Evolutionary conservation across 2,329 filamentous ascomycete genomes (phyloP), one percentile per base, ranked within the genome.

Genomic region (Colletotrichum sp.): DNA sequence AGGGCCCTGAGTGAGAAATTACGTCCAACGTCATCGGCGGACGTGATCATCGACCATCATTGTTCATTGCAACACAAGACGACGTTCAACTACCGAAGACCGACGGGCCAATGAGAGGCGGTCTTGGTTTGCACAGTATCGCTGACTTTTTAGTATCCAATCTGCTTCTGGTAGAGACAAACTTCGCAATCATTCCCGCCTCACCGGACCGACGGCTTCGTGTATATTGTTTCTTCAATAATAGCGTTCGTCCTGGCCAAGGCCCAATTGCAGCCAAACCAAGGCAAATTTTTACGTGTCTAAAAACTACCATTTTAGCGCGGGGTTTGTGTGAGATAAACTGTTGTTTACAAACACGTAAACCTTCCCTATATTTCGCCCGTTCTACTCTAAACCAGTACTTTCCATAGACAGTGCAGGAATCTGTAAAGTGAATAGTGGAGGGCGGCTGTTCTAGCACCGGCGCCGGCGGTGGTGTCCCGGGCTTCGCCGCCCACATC

Each of bases 341-440:
- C 21, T 32, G 36, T 48, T 26, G 32, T 64, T 64, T 64, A n/a
- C 16, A 66, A 64, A 64, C 60, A 64, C 18, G 39, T 13, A 39
- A 64, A 15, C 13, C n/a, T 64, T 16, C 15, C 24, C 24, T 30
- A n/a, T 34, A 39, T 26, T 8, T 64, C 24, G n/a, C 21, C 34
- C 5, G 2, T 24, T 2, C 60, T 64, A n/a, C 30, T 36, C 21
- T 30, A 36, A 28, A 64, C 7, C 8, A 18, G 24, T 68, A 68
- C 52, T 39, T 59, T 0, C 16, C 4, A 24, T 5, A 36, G 12
- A 74, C 72, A 75, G 73, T 72, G 73, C 73, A 75, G 73, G 73
- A 75, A 75, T 30, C n/a, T 72, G 10, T 39, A 75, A 63, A 75
- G 73, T 75, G 73, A 26, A 48, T 48, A 61, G 68, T 75, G 72